These are phyloP conservation scores for Starmerella apicola DNA, from an alignment of 805 yeast species.

Conservation along the genomic window DNA sequence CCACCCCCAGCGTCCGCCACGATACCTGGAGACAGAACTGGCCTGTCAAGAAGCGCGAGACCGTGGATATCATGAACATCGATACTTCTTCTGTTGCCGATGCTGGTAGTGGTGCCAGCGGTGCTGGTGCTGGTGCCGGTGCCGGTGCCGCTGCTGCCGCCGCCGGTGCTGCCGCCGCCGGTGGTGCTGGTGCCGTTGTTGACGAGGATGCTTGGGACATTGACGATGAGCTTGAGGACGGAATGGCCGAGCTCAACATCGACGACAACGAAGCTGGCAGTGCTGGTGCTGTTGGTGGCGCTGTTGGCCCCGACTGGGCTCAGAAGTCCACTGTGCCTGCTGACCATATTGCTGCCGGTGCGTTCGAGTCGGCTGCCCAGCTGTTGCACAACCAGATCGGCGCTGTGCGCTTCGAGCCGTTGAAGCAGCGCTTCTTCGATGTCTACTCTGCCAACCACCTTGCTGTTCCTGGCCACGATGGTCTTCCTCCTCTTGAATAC, in stretches of 20 bases:
- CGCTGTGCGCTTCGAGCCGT: constrained; percentile 73
- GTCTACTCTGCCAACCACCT: constrained; percentile 72
- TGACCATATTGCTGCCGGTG: constrained; percentile 89
- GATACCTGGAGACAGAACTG: constrained; percentile 45
- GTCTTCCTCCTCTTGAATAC: constrained; percentile 55
- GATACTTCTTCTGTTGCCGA: constrained; percentile 21
- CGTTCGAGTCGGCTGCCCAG: constrained; percentile 91
- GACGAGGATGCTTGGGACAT: constrained; percentile 46
- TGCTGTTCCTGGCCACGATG: constrained; percentile 60
- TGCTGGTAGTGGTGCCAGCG: constrained; percentile 14
- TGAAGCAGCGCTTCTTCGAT: constrained; percentile 69
- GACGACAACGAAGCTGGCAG: constrained; percentile 31
- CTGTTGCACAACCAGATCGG: constrained; percentile 84
- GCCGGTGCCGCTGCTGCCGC: constrained; percentile 15
- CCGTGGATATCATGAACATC: constrained; percentile 22
- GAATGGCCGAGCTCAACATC: constrained; percentile 53
- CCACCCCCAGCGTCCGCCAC: constrained; percentile 37
- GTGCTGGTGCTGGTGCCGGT: constrained; percentile 20
- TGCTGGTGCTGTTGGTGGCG: constrained; percentile 25
- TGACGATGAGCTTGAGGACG: constrained; percentile 55
- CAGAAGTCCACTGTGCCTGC: constrained; percentile 84
- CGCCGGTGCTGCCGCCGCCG: constrained; percentile 20
- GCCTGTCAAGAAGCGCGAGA: constrained; percentile 54
- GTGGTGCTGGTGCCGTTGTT: too few relatives aligned
- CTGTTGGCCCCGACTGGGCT: constrained; percentile 51